Base-by-base conservation (phyloP, 2,329 filamentous ascomycete species). In the Colletotrichum tofieldiae region DNA sequence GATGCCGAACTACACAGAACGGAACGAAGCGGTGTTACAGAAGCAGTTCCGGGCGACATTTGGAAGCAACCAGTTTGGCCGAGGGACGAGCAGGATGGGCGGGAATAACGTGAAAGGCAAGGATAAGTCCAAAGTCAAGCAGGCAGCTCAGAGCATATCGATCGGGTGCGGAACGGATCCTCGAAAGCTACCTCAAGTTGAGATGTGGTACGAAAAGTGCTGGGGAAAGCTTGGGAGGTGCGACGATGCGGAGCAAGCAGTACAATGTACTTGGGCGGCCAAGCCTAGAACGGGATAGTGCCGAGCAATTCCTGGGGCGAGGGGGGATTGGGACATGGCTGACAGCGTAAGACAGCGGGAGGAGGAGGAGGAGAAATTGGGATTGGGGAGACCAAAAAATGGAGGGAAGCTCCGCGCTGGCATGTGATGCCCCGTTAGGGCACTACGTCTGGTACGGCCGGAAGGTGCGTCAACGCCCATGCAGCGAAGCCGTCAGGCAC, bases 341-440 rank as follows among this genome's bases (percentile, higher is more conserved):
- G 71, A 67, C 71, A 66, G 63, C 62, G 32, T 32, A 58, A 67
- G 67, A 67, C 61, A 71, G 71, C 61, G 56, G 70, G 60, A 72
- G 49, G 68, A 60, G 56, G 18, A 47, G 43, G 54, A 51, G 12
- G 23, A 51, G 49, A 14, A 49, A 58, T 64, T 64, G 45, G 59
- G 65, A 49, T 26, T 43, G 65, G 16, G 41, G 51, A 39, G 41
- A 39, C 26, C 26, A 35, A 20, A 16, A 62, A 41, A 60, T 41
- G 6, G 51, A 29, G 56, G 35, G 16, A 51, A 55, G 60, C 55
- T 55, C 39, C 51, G 49, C 45, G 63, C 18, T 72, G 65, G 67
- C 75, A 76, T 76, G 75, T 76, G 75, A 76, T 59, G 65, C 67
- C 68, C 45, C 75, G 56, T 23, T 76, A 67, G 18, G 20, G 20